A percentile compares a stretch with the other conserved stretches of the same genome.
phyloP scores from a whole-genome alignment of 1,284 basidiomycete genomes.

The Pyrrhoderma lamaoense region DNA sequence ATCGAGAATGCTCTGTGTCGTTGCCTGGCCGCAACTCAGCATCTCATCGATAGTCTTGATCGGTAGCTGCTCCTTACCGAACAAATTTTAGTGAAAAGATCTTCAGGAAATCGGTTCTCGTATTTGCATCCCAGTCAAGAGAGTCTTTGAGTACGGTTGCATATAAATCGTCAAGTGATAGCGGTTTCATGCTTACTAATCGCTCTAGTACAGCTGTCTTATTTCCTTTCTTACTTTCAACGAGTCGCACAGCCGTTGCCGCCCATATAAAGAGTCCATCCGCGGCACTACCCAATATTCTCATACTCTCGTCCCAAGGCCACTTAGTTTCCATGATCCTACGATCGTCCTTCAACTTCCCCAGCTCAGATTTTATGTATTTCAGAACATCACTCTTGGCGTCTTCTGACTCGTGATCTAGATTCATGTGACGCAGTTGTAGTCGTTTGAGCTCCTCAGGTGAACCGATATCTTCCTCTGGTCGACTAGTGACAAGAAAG shows the following conservation, averaged over 20 bases:
- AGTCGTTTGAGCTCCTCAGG: no score
- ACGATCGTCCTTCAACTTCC: background rate
- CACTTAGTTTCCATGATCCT: background rate
- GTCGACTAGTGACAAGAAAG: constrained; percentile 2
- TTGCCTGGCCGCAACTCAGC: background rate
- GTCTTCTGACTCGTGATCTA: background rate
- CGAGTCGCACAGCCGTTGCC: background rate
- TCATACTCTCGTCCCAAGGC: constrained; percentile 1
- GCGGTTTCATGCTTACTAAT: background rate
- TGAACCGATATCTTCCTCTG: background rate
- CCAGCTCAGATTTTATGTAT: background rate
- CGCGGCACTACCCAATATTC: background rate
- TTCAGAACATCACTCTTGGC: background rate
- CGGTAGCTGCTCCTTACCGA: background rate
- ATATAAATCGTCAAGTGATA: background rate
- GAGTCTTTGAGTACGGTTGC: background rate
- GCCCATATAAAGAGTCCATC: constrained; percentile 7
- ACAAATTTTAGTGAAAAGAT: background rate
- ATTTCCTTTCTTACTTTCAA: background rate
- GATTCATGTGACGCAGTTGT: no score
- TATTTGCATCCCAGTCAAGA: background rate
- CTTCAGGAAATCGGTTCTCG: background rate
- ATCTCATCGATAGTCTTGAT: background rate
- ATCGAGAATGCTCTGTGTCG: background rate
- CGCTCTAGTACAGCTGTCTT: background rate